Evolutionary conservation across 345 rosid genomes (phyloP), one percentile per base, ranked within the genome.

Genomic region (Rhodamnia argentea): DNA sequence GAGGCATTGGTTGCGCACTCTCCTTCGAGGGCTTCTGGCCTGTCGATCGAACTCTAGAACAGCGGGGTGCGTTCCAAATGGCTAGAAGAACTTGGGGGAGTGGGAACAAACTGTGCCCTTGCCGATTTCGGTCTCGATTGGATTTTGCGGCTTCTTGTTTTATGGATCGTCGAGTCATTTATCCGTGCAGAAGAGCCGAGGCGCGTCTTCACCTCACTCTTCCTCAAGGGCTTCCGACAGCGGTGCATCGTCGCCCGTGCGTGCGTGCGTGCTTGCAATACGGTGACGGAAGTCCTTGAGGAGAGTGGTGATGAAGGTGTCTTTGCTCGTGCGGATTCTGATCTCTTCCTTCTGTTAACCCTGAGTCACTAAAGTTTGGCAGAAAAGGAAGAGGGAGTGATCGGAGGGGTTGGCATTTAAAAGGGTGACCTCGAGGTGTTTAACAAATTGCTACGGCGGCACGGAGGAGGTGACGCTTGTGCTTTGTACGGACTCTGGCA

Each of bases 221-320:
- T 88, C 91, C 89, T 88, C 91, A 74, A 90, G 85, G 90, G 89
- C 91, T 90, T 91, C 90, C 78, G 86, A 57, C 26, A 64, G 82
- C 27, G 75, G 53, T 26, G 64, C 40, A 70, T 70, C 22, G 7
- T 29, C 24, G 76, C 10, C 51, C 13, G 0, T 10, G 51, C 51
- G 11, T 16, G 18, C 75, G 18, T 64, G 76, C 6, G 24, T 12
- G 76, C 15, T 29, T 37, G 42, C 23, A 29, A 15, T 64, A 16
- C 42, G 24, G 37, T 64, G 76, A 64, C 76, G 18, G 85, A 84
- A 82, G 47, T 44, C 88, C 74, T 44, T 29, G 51, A 87, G 89
- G 90, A 82, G 90, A 87, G 86, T 88, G 90, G 83, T 84, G 52
- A 88, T n/a, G 84, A 52, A 64, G 76, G 76, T 32, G 76, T 16